Base-by-base conservation (phyloP, 371 early-diverging fungal genomes). In the Blastocladiella emersonii region DNA sequence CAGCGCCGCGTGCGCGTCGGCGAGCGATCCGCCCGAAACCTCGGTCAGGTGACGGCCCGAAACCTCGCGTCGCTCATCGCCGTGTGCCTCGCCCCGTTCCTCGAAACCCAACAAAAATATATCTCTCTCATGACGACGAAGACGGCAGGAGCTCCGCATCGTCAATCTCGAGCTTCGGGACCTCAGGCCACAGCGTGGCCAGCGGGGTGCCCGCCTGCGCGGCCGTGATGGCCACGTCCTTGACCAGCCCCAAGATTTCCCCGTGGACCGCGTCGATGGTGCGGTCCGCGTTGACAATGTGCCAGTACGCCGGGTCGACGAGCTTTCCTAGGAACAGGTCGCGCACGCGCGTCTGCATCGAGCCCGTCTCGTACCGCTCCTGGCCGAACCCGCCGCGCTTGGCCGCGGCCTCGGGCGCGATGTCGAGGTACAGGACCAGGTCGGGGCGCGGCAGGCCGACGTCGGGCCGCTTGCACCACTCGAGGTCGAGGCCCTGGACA, bases 401-500 rank as follows among this genome's bases (percentile, higher is more conserved):
- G 39, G 81, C 80, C 1, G 92, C 88, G 30, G 80, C 85, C 32
- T 86, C 77, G 12, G 88, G 81, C 3, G 83, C 71, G n/a, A 94
- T 75, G 70, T 98, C 97, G 67, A 99, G 66, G 67, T 90, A 99
- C 43, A 98, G 70, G 15, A 92, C 88, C 17, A 90, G 39, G 72
- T 95, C 93, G 7, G 99, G 99, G 25, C 74, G 74, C 10, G 90
- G 67, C 32, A 99, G 77, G 1, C 98, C 95, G 27, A 78, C 74
- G 66, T 99, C 99, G 4, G 89, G 84, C 6, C 77, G 68, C 70
- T 81, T 86, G 72, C 98, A 95, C 98, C 98, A 98, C 15, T 78
- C 72, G 25, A 87, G 65, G 67, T 88, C 86, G 25, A 98, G 70
- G 5, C 90, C 90, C 80, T 86, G 71, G 12, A n/a, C n/a, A n/a